Percentiles rank a stretch among this genome's conserved stretches.
These are phyloP conservation scores for Mallotus repandus DNA, from an alignment of 441 rosid genomes.

Conservation along the genomic window DNA sequence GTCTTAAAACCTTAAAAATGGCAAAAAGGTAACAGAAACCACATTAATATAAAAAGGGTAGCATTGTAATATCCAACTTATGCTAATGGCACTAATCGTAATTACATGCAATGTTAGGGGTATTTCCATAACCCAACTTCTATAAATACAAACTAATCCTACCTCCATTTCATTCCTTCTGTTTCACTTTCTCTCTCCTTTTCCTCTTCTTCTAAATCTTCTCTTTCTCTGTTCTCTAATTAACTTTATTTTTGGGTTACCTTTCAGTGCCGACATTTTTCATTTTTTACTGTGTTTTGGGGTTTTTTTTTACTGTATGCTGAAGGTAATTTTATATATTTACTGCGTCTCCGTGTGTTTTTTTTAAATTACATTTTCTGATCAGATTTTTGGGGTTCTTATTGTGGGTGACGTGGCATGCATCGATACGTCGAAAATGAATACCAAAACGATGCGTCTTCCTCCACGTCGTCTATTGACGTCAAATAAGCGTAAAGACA, in stretches of 20 bases:
- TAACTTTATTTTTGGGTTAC: no score
- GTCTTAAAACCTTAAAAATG: no score
- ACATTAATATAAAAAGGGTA: background rate
- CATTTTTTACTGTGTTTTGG: background rate
- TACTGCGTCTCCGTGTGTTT: background rate
- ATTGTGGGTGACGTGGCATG: slow-evolving; percentile 69
- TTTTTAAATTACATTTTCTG: background rate
- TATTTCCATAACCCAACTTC: background rate
- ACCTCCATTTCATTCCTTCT: background rate
- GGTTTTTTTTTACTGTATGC: background rate
- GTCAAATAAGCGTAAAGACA: slow-evolving; percentile 62
- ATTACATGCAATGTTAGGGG: background rate
- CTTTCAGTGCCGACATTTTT: background rate
- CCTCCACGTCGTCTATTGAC: slow-evolving; percentile 77
- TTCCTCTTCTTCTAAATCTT: background rate
- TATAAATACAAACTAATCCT: background rate
- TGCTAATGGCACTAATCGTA: background rate
- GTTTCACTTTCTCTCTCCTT: background rate
- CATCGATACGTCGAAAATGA: slow-evolving; percentile 39
- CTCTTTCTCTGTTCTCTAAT: background rate
- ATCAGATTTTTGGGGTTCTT: background rate
- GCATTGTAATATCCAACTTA: no score
- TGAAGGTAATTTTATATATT: background rate
- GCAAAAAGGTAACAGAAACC: no score
- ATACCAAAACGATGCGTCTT: slow-evolving; percentile 93